phyloP scores from a whole-genome alignment of 148 eudicot species.

The Rheum nobile region DNA sequence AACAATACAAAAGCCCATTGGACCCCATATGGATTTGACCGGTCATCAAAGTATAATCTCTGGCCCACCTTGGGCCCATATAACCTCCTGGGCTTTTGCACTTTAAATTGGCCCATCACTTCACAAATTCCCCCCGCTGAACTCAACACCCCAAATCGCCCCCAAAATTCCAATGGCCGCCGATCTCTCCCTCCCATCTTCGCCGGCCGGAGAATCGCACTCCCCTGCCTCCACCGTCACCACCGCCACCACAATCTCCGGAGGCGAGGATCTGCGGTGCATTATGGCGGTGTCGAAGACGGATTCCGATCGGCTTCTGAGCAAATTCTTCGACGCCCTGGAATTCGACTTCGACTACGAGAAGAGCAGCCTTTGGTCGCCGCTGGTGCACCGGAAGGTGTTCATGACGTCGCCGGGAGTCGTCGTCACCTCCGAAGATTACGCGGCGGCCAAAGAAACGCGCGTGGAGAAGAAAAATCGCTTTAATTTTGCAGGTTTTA shows the following conservation, averaged over 20 bases:
- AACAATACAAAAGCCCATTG: not conserved
- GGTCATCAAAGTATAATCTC: not conserved
- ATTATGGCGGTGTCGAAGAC: slow-evolving; percentile 32
- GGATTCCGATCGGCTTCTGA: slow-evolving; percentile 41
- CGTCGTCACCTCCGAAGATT: slow-evolving; percentile 15
- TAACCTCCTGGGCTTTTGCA: not conserved
- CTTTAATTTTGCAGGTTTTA: not conserved
- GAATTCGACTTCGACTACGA: slow-evolving; percentile 47
- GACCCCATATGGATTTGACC: not conserved
- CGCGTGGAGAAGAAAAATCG: slow-evolving; percentile 12
- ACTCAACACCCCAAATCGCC: not conserved
- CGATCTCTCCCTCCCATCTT: slow-evolving; percentile 6
- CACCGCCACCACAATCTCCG: not conserved
- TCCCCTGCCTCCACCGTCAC: not conserved
- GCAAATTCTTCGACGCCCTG: slow-evolving; percentile 52
- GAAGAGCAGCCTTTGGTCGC: slow-evolving; percentile 52
- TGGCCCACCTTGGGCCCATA: not conserved
- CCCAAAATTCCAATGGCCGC: not conserved
- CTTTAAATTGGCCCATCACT: slow-evolving; percentile 3
- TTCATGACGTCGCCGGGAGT: slow-evolving; percentile 30
- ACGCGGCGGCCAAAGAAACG: not conserved
- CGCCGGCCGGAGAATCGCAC: not conserved
- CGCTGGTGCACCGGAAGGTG: slow-evolving; percentile 30
- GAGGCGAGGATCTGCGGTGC: slow-evolving; percentile 10
- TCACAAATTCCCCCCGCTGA: not conserved